Evolutionary conservation across 768 basidiomycete species (phyloP).

Genomic region (Dacryopinax spathularia): DNA sequence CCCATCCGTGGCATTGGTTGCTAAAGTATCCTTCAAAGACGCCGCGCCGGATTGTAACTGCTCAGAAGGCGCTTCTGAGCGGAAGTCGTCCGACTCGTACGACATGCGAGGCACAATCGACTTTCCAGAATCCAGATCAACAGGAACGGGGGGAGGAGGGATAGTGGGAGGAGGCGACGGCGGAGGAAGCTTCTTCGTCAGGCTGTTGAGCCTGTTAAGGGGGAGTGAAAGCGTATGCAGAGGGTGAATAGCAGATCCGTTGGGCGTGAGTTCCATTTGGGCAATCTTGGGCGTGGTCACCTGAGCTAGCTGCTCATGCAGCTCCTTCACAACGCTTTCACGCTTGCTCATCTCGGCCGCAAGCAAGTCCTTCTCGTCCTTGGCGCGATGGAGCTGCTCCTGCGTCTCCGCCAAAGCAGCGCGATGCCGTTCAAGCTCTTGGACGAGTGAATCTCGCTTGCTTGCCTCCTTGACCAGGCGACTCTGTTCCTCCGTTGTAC

Average conservation of each 20-base stretch:
- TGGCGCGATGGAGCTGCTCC: slow-evolving; percentile 58
- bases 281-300: slow-evolving; percentile 6
- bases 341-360: slow-evolving; percentile 58
- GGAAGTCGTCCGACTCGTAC: neutral
- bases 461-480: slow-evolving; percentile 57
- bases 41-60: neutral
- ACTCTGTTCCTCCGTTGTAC: slow-evolving; percentile 43
- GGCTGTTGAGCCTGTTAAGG: slow-evolving; percentile 9
- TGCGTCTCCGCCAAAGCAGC: slow-evolving; percentile 63
- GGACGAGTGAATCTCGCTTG: slow-evolving; percentile 55
- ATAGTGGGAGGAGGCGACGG: slow-evolving; percentile 77
- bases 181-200: slow-evolving; percentile 60
- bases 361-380: slow-evolving; percentile 67
- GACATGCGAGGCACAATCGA: neutral
- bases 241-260: neutral
- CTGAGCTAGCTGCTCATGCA: slow-evolving; percentile 46
- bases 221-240: neutral
- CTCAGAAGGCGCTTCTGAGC: neutral
- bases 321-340: slow-evolving; percentile 56
- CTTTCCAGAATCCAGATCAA: slow-evolving; percentile 21
- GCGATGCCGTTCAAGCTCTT: slow-evolving; percentile 65
- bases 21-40: neutral
- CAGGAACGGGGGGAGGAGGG: slow-evolving; percentile 71
- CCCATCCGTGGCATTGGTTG: neutral
- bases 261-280: slow-evolving; percentile 6